Conservation (phyloP, 208 protist species). For the Leishmania gerbilli region DNA sequence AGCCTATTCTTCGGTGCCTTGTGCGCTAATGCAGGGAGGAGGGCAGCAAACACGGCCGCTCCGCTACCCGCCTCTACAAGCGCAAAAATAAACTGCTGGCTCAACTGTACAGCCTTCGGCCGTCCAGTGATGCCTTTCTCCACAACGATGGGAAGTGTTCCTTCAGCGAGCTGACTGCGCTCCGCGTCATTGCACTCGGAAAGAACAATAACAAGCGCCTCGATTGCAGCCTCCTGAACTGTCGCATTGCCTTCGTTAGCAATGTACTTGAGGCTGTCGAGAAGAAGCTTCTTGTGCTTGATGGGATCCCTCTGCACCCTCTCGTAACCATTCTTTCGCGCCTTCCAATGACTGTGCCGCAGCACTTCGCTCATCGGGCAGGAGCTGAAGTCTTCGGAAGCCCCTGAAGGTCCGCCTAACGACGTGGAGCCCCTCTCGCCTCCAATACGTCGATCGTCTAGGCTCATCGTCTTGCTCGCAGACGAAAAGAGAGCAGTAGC, state of each 20-base stretch:
- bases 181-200: constrained; percentile 40
- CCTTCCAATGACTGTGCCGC: constrained; percentile 77
- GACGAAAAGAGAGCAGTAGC: background rate
- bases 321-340: constrained; percentile 68
- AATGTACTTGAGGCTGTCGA: constrained; percentile 45
- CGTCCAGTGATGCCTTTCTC: constrained; percentile 86
- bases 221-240: constrained; percentile 71
- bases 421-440: constrained; percentile 22
- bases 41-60: constrained; percentile 48
- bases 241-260: constrained; percentile 56
- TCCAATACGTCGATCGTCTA: constrained; percentile 52
- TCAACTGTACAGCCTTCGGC: constrained; percentile 54
- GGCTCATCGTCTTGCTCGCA: constrained; percentile 27
- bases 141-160: constrained; percentile 40
- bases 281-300: constrained; percentile 32
- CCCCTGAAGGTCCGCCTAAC: constrained; percentile 15
- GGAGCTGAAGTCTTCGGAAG: constrained; percentile 57
- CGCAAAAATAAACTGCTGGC: constrained; percentile 46
- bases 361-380: constrained; percentile 55
- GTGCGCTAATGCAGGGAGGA: constrained; percentile 56
- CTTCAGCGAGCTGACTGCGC: constrained; percentile 37
- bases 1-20: constrained; percentile 69
- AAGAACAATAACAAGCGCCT: constrained; percentile 49
- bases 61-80: constrained; percentile 56
- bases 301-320: constrained; percentile 36